Conservation (phyloP, 2,329 filamentous ascomycete species). For the Penicillium sp. region DNA sequence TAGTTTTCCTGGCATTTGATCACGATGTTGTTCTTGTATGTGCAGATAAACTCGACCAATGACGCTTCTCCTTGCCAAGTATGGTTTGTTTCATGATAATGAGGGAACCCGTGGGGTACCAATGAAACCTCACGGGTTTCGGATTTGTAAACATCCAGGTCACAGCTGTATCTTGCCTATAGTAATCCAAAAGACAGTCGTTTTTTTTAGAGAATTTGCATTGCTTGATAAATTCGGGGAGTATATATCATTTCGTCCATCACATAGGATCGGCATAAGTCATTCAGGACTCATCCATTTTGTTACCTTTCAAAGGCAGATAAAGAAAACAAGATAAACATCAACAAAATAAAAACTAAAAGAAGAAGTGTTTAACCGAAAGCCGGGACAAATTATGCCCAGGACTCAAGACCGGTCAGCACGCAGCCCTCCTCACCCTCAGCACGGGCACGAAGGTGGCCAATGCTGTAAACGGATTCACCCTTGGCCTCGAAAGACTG, state of each 20-base stretch:
- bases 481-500: slow-evolving; percentile 65
- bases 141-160: neutral
- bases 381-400: slow-evolving; percentile 28
- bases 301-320: slow-evolving; percentile 6
- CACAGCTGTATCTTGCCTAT: neutral
- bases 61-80: neutral
- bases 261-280: slow-evolving; percentile 21
- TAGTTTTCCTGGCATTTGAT: neutral
- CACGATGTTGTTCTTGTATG: neutral
- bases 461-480: slow-evolving; percentile 77
- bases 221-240: slow-evolving; percentile 8
- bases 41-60: neutral
- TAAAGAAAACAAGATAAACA: slow-evolving; percentile 10
- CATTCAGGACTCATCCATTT: slow-evolving; percentile 13
- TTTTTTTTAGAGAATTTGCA: slow-evolving; percentile 6
- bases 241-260: slow-evolving; percentile 26
- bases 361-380: neutral
- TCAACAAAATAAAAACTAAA: slow-evolving; percentile 9
- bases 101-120: neutral
- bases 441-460: slow-evolving; percentile 63
- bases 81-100: neutral
- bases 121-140: neutral
- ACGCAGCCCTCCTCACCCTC: slow-evolving; percentile 60
- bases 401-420: slow-evolving; percentile 59
- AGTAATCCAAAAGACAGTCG: neutral